Evolutionary conservation across 2,329 filamentous ascomycete genomes (phyloP).

Genomic region (Aureobasidium sp.): DNA sequence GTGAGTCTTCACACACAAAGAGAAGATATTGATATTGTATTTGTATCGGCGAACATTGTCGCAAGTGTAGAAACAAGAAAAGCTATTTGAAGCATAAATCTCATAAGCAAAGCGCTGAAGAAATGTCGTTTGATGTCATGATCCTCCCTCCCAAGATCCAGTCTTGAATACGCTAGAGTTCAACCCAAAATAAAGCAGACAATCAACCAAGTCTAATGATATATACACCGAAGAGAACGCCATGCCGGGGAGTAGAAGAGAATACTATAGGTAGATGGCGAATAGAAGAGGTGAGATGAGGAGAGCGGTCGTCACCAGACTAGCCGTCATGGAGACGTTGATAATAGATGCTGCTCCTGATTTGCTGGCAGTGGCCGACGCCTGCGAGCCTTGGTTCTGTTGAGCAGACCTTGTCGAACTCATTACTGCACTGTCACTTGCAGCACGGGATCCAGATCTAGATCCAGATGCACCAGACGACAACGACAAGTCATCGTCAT

Average conservation of each 20-base stretch:
- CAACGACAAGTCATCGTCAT: background rate
- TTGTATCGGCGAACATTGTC: background rate
- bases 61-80: background rate
- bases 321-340: background rate
- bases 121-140: background rate
- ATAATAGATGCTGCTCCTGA: background rate
- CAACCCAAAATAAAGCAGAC: background rate
- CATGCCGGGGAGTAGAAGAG: background rate
- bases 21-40: background rate
- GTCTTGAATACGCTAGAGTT: background rate
- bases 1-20: no score
- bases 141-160: background rate
- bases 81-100: background rate
- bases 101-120: background rate
- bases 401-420: background rate
- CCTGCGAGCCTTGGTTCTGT: background rate
- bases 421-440: background rate
- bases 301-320: background rate
- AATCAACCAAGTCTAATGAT: background rate
- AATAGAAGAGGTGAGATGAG: background rate
- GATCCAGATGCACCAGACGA: background rate
- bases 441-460: background rate
- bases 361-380: background rate
- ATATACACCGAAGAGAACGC: background rate
- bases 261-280: background rate